Evolutionary conservation across 129 eudicot genomes (phyloP).

Genomic region (Erigeron canadensis): DNA sequence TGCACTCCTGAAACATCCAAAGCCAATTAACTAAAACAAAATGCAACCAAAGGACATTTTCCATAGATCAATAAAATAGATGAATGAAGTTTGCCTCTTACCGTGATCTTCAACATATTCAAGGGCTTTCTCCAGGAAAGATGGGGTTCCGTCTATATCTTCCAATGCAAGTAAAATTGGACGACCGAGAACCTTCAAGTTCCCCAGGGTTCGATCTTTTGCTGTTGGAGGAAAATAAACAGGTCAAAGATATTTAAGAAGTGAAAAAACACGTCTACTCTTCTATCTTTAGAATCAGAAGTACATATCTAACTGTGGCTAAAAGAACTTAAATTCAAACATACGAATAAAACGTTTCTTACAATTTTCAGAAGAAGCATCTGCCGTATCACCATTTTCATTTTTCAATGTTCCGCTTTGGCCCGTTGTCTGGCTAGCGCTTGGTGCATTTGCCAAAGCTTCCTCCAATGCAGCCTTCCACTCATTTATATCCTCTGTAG

Average conservation of each 20-base stretch:
- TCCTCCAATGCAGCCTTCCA: conserved; percentile 93
- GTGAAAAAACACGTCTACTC: not conserved
- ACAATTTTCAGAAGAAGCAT: conserved; percentile 65
- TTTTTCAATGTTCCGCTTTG: conserved; percentile 55
- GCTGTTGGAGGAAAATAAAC: conserved; percentile 37
- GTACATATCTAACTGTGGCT: too few relatives aligned
- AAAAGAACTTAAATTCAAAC: not conserved
- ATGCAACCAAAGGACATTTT: conserved; percentile 6
- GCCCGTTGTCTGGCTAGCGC: conserved; percentile 47
- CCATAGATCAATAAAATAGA: not conserved
- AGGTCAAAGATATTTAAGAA: not conserved
- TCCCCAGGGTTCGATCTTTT: conserved; percentile 52
- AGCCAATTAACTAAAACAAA: conserved; percentile 16
- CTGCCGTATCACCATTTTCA: conserved; percentile 57
- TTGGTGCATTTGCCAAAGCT: conserved; percentile 85
- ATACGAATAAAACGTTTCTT: conserved; percentile 27
- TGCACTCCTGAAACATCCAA: conserved; percentile 55
- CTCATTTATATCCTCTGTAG: conserved; percentile 70
- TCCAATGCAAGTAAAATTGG: conserved; percentile 94
- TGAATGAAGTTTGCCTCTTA: conserved; percentile 33
- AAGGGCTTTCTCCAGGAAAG: conserved; percentile 95
- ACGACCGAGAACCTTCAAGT: conserved; percentile 74
- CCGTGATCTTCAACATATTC: conserved; percentile 83
- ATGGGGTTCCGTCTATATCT: conserved; percentile 91
- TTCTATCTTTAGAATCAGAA: not conserved